Conservation (phyloP, 176 grass and related monocot species). For the Tillandsia leiboldiana region DNA sequence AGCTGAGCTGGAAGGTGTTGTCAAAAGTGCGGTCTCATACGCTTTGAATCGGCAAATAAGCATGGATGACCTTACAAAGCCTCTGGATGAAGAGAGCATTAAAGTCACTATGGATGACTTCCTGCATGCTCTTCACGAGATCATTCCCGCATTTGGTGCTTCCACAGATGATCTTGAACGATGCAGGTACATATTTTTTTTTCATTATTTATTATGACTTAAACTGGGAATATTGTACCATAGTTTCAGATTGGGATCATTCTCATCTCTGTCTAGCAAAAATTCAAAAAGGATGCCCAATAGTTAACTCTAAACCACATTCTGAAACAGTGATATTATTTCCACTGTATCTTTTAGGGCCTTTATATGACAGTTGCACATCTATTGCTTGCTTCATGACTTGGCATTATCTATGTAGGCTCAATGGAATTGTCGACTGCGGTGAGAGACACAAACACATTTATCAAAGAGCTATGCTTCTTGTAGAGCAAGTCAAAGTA, state of each 20-base stretch:
- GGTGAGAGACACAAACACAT: slow-evolving; percentile 66
- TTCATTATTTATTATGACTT: neutral
- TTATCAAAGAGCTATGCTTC: slow-evolving; percentile 71
- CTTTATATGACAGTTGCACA: neutral
- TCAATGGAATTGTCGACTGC: slow-evolving; percentile 83
- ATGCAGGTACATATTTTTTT: slow-evolving; percentile 60
- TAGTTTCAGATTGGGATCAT: too few species aligned
- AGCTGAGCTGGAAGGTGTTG: slow-evolving; percentile 96
- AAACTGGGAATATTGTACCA: neutral
- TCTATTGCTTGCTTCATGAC: neutral
- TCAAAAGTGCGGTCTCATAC: slow-evolving; percentile 92
- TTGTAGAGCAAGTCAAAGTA: slow-evolving; percentile 92
- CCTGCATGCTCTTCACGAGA: slow-evolving; percentile 86
- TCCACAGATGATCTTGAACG: slow-evolving; percentile 90
- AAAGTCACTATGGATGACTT: slow-evolving; percentile 98
- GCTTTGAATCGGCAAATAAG: slow-evolving; percentile 84
- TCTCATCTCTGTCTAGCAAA: too few species aligned
- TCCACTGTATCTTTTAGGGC: neutral
- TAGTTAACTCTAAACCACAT: too few species aligned
- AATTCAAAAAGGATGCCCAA: too few species aligned
- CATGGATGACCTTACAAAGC: slow-evolving; percentile 92
- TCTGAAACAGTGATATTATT: too few species aligned
- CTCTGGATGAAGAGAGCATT: slow-evolving; percentile 85
- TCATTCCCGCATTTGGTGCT: slow-evolving; percentile 86
- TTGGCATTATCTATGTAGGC: slow-evolving; percentile 25